Conservation (phyloP, 1,284 basidiomycete genomes). For the Fistulina hepatica region DNA sequence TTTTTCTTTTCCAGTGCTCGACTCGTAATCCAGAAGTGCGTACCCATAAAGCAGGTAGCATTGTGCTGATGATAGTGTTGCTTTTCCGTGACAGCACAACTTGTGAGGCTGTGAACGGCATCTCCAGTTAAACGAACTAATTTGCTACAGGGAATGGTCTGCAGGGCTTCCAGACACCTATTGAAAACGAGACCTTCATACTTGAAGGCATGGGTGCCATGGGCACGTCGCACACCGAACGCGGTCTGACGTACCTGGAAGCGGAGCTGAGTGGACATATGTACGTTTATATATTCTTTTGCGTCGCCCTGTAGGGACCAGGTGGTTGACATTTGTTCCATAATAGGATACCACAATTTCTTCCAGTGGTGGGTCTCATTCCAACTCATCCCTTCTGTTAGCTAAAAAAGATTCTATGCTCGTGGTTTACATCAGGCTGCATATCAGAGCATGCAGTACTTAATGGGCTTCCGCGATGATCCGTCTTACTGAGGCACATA, state of each 20-base stretch:
- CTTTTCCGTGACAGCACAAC: no score
- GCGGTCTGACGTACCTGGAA: constrained; percentile 44
- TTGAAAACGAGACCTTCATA: constrained; percentile 42
- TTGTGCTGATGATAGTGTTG: no score
- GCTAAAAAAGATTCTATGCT: constrained; percentile 47
- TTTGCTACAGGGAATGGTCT: constrained; percentile 49
- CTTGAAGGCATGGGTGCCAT: constrained; percentile 36
- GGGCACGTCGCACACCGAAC: constrained; percentile 49
- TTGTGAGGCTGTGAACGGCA: no score
- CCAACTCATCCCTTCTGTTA: neutral
- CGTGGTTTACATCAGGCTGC: no score
- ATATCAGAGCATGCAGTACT: constrained; percentile 37
- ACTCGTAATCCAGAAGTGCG: no score
- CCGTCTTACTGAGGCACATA: constrained; percentile 32
- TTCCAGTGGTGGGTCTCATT: constrained; percentile 3
- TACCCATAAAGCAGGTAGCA: no score
- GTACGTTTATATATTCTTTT: constrained; percentile 1
- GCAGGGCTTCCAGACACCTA: constrained; percentile 59
- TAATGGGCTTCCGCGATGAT: constrained; percentile 39
- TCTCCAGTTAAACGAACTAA: no score
- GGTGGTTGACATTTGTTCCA: constrained; percentile 51
- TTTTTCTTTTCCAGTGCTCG: no score
- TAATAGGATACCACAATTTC: constrained; percentile 1
- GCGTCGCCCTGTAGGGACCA: constrained; percentile 40
- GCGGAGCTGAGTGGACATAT: neutral